Evolutionary conservation across 129 eudicot species (phyloP).

Genomic region (Arctium lappa): DNA sequence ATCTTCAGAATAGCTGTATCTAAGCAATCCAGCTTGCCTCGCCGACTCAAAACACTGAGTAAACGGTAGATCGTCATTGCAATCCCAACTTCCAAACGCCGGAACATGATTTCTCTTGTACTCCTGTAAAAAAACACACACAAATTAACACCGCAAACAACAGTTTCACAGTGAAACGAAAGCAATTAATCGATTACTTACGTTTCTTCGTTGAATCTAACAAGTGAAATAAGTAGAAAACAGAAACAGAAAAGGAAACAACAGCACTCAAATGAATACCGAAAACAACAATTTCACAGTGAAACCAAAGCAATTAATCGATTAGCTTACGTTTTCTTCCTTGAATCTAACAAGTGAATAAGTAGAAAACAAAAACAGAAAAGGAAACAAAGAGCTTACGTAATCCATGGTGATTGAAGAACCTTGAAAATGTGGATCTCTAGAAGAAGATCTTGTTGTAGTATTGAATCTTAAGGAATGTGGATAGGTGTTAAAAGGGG

Average conservation of each 20-base stretch:
- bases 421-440: slow-evolving; percentile 1
- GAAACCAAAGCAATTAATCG: neutral
- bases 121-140: slow-evolving; percentile 35
- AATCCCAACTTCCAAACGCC: slow-evolving; percentile 96
- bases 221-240: neutral
- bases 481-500: slow-evolving; percentile 19
- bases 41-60: slow-evolving; percentile 93
- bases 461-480: slow-evolving; percentile 22
- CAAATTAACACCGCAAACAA: neutral
- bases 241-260: too few relatives aligned
- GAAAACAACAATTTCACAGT: neutral
- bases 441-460: neutral
- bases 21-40: slow-evolving; percentile 62
- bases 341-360: neutral
- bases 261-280: neutral
- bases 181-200: neutral
- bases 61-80: slow-evolving; percentile 63
- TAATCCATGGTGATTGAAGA: slow-evolving; percentile 21
- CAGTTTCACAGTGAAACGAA: neutral
- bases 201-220: neutral
- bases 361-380: neutral
- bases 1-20: slow-evolving; percentile 64
- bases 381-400: neutral
- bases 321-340: neutral
- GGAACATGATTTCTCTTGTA: slow-evolving; percentile 68